Percentiles rank a stretch among this genome's conserved stretches.
Conservation (phyloP, 768 basidiomycete species). For the Hysterangium stoloniferum region DNA sequence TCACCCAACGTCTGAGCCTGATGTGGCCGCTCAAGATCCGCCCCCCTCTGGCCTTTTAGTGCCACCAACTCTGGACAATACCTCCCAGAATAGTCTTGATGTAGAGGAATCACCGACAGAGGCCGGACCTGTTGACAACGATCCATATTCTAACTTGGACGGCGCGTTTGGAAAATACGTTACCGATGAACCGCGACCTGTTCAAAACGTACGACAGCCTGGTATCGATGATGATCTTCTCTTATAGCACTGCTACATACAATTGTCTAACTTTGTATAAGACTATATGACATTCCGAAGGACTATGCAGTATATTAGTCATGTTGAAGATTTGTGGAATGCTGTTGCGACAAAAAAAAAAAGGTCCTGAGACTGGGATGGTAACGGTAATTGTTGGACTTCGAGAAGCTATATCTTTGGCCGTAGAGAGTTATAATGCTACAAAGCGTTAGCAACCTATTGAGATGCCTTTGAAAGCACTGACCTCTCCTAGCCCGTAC, state of each 20-base stretch:
- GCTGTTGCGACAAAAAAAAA: too few relatives aligned
- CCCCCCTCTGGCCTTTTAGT: not conserved
- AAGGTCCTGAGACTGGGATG: too few relatives aligned
- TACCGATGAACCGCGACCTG: constrained; percentile 64
- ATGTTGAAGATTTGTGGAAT: too few relatives aligned
- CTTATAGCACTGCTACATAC: too few relatives aligned
- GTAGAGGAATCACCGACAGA: constrained; percentile 18
- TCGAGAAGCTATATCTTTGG: constrained; percentile 30
- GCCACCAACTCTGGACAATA: not conserved
- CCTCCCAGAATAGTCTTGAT: constrained; percentile 34
- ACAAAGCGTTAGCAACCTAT: constrained; percentile 10
- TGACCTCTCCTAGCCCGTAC: constrained; percentile 94
- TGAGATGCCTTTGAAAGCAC: constrained; percentile 20
- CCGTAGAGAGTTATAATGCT: constrained; percentile 88
- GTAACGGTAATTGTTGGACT: too few relatives aligned
- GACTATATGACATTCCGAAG: too few relatives aligned
- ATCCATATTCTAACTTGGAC: constrained; percentile 81
- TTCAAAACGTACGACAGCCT: constrained; percentile 28
- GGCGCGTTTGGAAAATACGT: constrained; percentile 68
- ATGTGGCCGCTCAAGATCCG: not conserved
- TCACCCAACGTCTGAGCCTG: not conserved
- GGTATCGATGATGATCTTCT: constrained; percentile 62
- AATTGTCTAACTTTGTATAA: too few relatives aligned
- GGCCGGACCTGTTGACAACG: constrained; percentile 21
- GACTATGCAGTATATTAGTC: too few relatives aligned